These are phyloP conservation scores for Fermentozyma sake DNA, from an alignment of 1,139 yeast genomes.

Conservation along the genomic window DNA sequence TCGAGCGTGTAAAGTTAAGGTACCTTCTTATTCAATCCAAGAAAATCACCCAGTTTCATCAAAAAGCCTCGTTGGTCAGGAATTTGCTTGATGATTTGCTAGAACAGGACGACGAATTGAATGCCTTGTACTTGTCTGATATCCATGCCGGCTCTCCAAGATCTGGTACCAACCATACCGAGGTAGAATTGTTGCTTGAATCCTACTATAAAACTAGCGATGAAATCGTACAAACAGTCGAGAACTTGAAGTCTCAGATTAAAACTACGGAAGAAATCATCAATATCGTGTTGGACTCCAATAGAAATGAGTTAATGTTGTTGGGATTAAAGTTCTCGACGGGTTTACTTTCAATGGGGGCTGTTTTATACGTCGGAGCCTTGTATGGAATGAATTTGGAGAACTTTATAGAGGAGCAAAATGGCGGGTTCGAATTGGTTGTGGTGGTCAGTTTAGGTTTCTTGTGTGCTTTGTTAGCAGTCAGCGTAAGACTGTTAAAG, in stretches of 20 bases:
- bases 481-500: slow-evolving; percentile 27
- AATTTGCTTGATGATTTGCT: slow-evolving; percentile 38
- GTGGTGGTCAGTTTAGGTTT: slow-evolving; percentile 24
- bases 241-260: slow-evolving; percentile 37
- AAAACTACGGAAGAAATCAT: slow-evolving; percentile 46
- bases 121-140: slow-evolving; percentile 37
- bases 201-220: slow-evolving; percentile 41
- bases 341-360: slow-evolving; percentile 39
- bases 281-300: slow-evolving; percentile 42
- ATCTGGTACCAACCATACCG: slow-evolving; percentile 35
- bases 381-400: slow-evolving; percentile 43
- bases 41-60: slow-evolving; percentile 42
- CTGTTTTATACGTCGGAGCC: slow-evolving; percentile 37
- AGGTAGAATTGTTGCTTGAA: slow-evolving; percentile 40
- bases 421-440: slow-evolving; percentile 35
- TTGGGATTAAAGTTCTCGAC: slow-evolving; percentile 40
- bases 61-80: slow-evolving; percentile 36
- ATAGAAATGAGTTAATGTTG: slow-evolving; percentile 45
- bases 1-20: slow-evolving; percentile 36
- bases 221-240: slow-evolving; percentile 44
- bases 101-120: slow-evolving; percentile 39
- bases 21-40: slow-evolving; percentile 41
- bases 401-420: slow-evolving; percentile 30
- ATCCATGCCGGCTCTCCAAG: slow-evolving; percentile 19
- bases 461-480: slow-evolving; percentile 21